Base-by-base conservation (phyloP, 2,329 filamentous ascomycete genomes). In the Fusarium tanahbumbuense region DNA sequence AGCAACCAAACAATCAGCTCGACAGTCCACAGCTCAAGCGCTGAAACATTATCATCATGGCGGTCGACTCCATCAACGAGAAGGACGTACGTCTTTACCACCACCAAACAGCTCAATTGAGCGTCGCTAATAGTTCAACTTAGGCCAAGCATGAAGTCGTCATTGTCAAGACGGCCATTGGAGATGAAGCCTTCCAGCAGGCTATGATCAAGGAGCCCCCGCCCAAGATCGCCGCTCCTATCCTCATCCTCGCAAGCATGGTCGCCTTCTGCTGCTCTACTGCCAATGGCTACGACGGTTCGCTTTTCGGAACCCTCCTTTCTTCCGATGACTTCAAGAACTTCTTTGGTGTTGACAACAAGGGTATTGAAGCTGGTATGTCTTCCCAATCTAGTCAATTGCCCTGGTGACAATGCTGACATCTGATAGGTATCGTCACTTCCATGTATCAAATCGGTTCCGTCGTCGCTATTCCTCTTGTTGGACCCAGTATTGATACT, bases 381-480 rank as follows among this genome's bases (percentile, higher is more conserved):
- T 64, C 13, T 16, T 13, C 18, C 16, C 9, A n/a, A 10, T 45
- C 12, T 3, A 18, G 7, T 10, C 6, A 9, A 13, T 15, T 27
- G 18, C 1, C 15, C 13, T 22, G 12, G 8, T 10, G 23, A 3
- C 1, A 11, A 20, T 1, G 40, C 27, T 70, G 28, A 70, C 20
- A 34, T n/a, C 1, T 10, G 22, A 27, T 8, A 74, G 72, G 72
- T 40, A 75, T 75, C 41, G 73, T 75, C 46, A 74, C 73, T 9
- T 71, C 73, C 57, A 86, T 86, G 79, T 86, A 86, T 74, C 83
- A 85, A 57, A 83, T 86, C 53, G 84, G 84, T 56, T 80, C 81
- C 64, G 82, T 86, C 47, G 79, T 79, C 16, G 83, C 84, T n/a
- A 77, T 85, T 20, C 83, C 83, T 22, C 82, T 84, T 59, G 79